Conservation (phyloP, 176 grass and related monocot genomes). For the Raddia guianensis region DNA sequence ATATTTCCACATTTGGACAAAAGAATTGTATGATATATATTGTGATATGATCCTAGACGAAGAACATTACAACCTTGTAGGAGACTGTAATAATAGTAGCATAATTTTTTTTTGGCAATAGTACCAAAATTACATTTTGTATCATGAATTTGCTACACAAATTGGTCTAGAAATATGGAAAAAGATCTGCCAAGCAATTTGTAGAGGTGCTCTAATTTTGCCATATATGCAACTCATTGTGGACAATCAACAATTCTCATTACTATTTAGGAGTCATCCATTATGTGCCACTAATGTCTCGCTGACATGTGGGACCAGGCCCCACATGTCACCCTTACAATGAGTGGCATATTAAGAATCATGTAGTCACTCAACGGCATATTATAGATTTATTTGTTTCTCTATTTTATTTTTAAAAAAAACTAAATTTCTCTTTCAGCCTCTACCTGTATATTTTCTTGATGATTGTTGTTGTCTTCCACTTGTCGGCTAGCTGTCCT, state of each 20-base stretch:
- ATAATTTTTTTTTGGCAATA: not conserved
- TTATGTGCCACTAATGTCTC: no score
- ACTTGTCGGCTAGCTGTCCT: slow-evolving; percentile 30
- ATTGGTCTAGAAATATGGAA: slow-evolving; percentile 4
- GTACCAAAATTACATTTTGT: not conserved
- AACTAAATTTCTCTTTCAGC: no score
- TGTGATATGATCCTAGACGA: not conserved
- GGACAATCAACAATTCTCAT: not conserved
- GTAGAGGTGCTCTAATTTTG: slow-evolving; percentile 16
- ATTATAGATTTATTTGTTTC: no score
- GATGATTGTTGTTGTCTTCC: slow-evolving; percentile 27
- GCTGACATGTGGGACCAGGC: no score
- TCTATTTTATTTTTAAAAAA: no score
- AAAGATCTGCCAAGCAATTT: not conserved
- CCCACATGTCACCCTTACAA: no score
- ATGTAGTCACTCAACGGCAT: no score
- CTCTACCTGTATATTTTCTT: slow-evolving; percentile 4
- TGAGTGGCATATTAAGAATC: no score
- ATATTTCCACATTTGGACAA: not conserved
- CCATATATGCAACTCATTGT: slow-evolving; percentile 21
- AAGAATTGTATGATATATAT: not conserved
- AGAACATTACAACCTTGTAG: slow-evolving; percentile 9
- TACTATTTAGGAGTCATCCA: not conserved
- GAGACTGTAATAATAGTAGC: slow-evolving; percentile 1
- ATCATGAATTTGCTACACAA: not conserved